Evolutionary conservation across 2,329 filamentous ascomycete genomes (phyloP).

Genomic region (Westerdykella aurantiaca): DNA sequence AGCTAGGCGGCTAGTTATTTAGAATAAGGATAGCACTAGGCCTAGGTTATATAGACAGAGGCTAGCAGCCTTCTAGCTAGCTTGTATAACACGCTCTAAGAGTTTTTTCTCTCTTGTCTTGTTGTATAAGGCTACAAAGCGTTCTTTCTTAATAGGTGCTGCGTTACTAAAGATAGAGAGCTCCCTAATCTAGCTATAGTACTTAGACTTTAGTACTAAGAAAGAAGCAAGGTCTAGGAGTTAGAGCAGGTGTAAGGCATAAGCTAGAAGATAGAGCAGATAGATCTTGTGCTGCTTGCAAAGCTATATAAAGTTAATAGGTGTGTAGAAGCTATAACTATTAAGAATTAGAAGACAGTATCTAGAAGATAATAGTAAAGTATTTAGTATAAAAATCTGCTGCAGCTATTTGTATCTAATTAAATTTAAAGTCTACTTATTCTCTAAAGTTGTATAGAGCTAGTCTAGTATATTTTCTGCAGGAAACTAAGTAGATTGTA

Average conservation of each 20-base stretch:
- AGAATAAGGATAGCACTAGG: too few species aligned
- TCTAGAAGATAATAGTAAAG: too few species aligned
- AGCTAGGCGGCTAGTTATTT: too few species aligned
- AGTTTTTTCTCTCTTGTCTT: conserved; percentile 5
- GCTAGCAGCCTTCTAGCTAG: conserved; percentile 9
- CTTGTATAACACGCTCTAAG: conserved; percentile 7
- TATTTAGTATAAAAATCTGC: too few species aligned
- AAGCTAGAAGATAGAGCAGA: conserved; percentile 7
- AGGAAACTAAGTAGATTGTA: too few species aligned
- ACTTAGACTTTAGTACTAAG: conserved; percentile 6
- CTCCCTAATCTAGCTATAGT: conserved; percentile 4
- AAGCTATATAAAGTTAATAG: too few species aligned
- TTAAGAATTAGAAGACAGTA: too few species aligned
- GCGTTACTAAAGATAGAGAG: conserved; percentile 8
- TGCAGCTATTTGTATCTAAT: conserved; percentile 7
- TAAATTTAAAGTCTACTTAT: conserved; percentile 9
- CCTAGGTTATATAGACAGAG: conserved; percentile 9
- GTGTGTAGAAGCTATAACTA: too few species aligned
- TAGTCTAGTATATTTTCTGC: conserved; percentile 6
- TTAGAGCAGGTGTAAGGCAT: conserved; percentile 10
- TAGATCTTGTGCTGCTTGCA: conserved; percentile 1
- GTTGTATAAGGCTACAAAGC: conserved; percentile 11
- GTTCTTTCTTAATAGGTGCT: conserved; percentile 11
- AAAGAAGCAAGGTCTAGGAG: conserved; percentile 11
- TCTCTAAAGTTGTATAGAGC: conserved; percentile 10